A percentile compares a stretch with the other conserved stretches of the same genome.
These are phyloP conservation scores for Nannizziopsis arthrosporioides DNA, from an alignment of 2,329 filamentous ascomycete genomes.

Conservation along the genomic window DNA sequence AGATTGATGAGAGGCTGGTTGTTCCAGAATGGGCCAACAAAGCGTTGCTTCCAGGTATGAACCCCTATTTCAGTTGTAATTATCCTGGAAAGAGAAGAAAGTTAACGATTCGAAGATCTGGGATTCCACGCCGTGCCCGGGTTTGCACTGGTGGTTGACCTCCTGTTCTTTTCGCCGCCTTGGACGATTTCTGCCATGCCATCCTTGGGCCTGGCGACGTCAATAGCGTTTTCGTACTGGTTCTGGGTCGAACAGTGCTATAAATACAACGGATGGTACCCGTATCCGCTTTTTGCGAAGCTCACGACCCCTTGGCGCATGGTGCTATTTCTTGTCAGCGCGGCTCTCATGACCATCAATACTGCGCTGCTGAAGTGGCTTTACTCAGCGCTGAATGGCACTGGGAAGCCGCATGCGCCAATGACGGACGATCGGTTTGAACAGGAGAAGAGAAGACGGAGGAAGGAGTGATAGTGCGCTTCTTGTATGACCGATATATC, in stretches of 20 bases:
- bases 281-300: constrained; percentile 71
- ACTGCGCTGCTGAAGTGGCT: constrained; percentile 58
- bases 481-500: too few species aligned
- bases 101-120: constrained; percentile 24
- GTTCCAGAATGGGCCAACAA: constrained; percentile 35
- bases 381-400: constrained; percentile 45
- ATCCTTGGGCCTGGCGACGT: constrained; percentile 38
- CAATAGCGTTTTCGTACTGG: constrained; percentile 50
- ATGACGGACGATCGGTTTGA: neutral
- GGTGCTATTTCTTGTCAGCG: constrained; percentile 57
- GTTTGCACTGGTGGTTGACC: constrained; percentile 43
- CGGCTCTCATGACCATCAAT: constrained; percentile 57
- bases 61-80: too few species aligned
- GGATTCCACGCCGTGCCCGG: constrained; percentile 43
- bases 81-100: neutral
- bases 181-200: constrained; percentile 46
- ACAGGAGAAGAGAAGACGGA: neutral
- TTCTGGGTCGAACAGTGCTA: constrained; percentile 53
- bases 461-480: neutral
- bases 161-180: constrained; percentile 48
- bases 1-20: constrained; percentile 40
- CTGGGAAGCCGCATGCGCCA: neutral
- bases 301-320: constrained; percentile 55
- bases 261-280: constrained; percentile 55
- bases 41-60: constrained; percentile 22